phyloP scores from a whole-genome alignment of 495 filamentous ascomycete species.

The Penicillium coffeae region DNA sequence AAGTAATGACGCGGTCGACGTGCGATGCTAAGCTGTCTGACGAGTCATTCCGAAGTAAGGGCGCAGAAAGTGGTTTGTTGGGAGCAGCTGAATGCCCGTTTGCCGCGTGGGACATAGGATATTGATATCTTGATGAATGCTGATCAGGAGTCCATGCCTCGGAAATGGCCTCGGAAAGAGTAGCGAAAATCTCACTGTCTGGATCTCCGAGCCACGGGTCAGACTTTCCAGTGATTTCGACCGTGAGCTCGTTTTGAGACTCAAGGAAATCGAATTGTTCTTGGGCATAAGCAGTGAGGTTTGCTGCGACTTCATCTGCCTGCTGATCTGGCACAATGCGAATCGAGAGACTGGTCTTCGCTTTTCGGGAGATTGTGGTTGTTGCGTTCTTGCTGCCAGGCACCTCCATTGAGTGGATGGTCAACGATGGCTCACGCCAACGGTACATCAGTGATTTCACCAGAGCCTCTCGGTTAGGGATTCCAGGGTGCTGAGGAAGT shows the following conservation, averaged over 20 bases:
- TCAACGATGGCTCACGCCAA: slow-evolving; percentile 95
- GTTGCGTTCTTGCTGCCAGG: slow-evolving; percentile 57
- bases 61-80: slow-evolving; percentile 9
- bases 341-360: slow-evolving; percentile 80
- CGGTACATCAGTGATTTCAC: slow-evolving; percentile 80
- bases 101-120: slow-evolving; percentile 18
- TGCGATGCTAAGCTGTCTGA: slow-evolving; percentile 44
- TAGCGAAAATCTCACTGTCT: slow-evolving; percentile 84
- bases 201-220: slow-evolving; percentile 96
- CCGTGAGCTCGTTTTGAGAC: slow-evolving; percentile 73
- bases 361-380: slow-evolving; percentile 81
- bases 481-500: slow-evolving; percentile 63
- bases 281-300: slow-evolving; percentile 62
- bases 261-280: slow-evolving; percentile 69
- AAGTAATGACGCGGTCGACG: slow-evolving; percentile 45
- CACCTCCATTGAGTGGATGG: slow-evolving; percentile 88
- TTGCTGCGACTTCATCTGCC: slow-evolving; percentile 64
- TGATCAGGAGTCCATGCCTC: slow-evolving; percentile 61
- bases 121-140: slow-evolving; percentile 28
- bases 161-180: slow-evolving; percentile 80
- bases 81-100: slow-evolving; percentile 13
- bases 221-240: slow-evolving; percentile 85
- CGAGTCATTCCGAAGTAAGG: slow-evolving; percentile 38
- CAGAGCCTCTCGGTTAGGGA: slow-evolving; percentile 61
- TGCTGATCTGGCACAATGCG: slow-evolving; percentile 92